Evolutionary conservation across 495 filamentous ascomycete genomes (phyloP).

Genomic region (Penicillium coffeae): DNA sequence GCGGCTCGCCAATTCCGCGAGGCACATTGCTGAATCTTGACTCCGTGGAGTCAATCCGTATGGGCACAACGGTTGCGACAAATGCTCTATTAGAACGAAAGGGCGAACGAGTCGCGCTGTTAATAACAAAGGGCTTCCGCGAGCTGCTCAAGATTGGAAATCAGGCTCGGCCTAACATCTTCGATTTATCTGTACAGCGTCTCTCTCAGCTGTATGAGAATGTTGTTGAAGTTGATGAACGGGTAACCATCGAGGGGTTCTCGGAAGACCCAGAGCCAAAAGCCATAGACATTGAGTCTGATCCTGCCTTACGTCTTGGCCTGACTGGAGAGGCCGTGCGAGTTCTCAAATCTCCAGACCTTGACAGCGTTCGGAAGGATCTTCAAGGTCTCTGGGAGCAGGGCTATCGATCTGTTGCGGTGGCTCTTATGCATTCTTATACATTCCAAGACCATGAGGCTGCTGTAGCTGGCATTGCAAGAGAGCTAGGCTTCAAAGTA

Average conservation of each 20-base stretch:
- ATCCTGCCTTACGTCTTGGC: background rate
- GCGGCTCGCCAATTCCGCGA: slow-evolving; percentile 1
- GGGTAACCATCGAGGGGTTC: slow-evolving; percentile 12
- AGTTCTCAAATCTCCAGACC: background rate
- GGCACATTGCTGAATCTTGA: slow-evolving; percentile 1
- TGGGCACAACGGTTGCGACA: slow-evolving; percentile 21
- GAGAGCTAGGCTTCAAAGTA: slow-evolving; percentile 66
- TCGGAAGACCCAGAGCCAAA: slow-evolving; percentile 1
- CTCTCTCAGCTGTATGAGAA: slow-evolving; percentile 6
- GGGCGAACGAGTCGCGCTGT: slow-evolving; percentile 12
- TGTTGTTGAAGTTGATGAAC: slow-evolving; percentile 17
- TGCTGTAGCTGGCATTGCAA: slow-evolving; percentile 63
- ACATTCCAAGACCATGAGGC: slow-evolving; percentile 75
- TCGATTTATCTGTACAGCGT: slow-evolving; percentile 14
- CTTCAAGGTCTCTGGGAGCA: slow-evolving; percentile 57
- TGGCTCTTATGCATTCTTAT: slow-evolving; percentile 80
- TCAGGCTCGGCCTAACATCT: slow-evolving; percentile 17
- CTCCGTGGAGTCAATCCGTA: slow-evolving; percentile 22
- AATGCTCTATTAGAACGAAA: slow-evolving; percentile 24
- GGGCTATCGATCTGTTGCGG: slow-evolving; percentile 68
- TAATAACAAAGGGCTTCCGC: slow-evolving; percentile 17
- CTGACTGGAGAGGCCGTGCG: background rate
- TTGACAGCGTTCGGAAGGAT: slow-evolving; percentile 37
- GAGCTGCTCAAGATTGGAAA: slow-evolving; percentile 17
- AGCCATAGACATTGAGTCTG: slow-evolving; percentile 3